Base-by-base conservation (phyloP, 352 stramenopile genomes). In the Phytophthora aleatoria region DNA sequence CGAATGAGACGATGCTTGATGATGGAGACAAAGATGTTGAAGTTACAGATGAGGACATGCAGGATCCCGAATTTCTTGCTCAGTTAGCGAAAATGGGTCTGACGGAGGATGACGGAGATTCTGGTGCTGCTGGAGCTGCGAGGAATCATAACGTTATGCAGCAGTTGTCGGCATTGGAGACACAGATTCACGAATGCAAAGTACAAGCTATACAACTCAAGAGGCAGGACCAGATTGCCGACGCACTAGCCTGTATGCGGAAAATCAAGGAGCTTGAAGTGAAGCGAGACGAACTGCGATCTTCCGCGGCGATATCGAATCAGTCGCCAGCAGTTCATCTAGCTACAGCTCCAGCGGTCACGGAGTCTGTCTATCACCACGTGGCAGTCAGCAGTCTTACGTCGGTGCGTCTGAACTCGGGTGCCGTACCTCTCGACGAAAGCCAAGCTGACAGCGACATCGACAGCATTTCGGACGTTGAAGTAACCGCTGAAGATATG, bases 41-140 rank as follows among this genome's bases (percentile, higher is more conserved):
- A 57, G 81, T 92, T 33, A 92, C 85, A 15, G 85, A 92, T 15
- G 82, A 90, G 38, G 85, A 94, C 42, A 89, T 94, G 82, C 47
- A 81, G 28, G 71, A 94, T 42, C 85, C 85, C 2, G 80, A 85
- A 31, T 91, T 80, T 64, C 62, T 91, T 28, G 71, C 83, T 15
- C 79, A 92, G 58, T 58, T 94, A 11, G 73, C 71, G 13, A 58
- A 55, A 13, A 71, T 92, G 51, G 80, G 84, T 9, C 61, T 88
- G 33, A 61, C 61, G 7, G 55, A 66, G 2, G 30, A 76, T 49
- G n/a, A 30, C 13, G 39, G 16, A 9, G 39, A 38, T 3, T 38
- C 16, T 35, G 39, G 5, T 43, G 35, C 28, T 43, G 15, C 5
- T 11, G 41, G 33, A 44, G 16, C 27, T 43, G 13, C n/a, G 10